These are phyloP conservation scores for Saccharomyces pastorianus DNA, from an alignment of 1,139 yeast species.

Conservation along the genomic window DNA sequence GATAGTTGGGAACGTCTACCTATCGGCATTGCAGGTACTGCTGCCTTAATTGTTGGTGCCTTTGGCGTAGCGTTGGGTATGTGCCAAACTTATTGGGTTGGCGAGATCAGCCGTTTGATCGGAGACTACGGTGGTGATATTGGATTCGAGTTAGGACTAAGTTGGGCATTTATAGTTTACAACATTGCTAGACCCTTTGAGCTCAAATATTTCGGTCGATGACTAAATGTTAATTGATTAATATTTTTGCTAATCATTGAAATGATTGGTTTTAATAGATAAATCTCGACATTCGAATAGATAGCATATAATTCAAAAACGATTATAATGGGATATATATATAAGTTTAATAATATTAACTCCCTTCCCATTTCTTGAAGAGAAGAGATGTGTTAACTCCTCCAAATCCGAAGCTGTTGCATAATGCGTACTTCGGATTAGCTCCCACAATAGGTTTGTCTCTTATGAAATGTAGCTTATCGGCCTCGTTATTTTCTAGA, in stretches of 20 bases:
- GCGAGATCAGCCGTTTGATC: conserved; percentile 54
- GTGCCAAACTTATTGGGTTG: conserved; percentile 76
- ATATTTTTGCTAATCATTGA: background rate
- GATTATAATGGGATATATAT: background rate
- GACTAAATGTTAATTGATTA: background rate
- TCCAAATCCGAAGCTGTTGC: conserved; percentile 95
- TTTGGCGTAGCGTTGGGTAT: conserved; percentile 83
- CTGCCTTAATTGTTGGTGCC: conserved; percentile 75
- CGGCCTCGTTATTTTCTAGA: conserved; percentile 31
- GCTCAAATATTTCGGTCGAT: conserved; percentile 50
- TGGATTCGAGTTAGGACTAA: conserved; percentile 73
- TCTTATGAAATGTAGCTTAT: conserved; percentile 56
- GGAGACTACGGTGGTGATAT: conserved; percentile 76
- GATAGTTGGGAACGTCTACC: conserved; percentile 53
- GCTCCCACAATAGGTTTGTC: conserved; percentile 33
- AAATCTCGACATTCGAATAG: background rate
- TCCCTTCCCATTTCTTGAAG: conserved; percentile 34
- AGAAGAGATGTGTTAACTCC: conserved; percentile 80
- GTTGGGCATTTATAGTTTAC: conserved; percentile 60
- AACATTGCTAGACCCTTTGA: conserved; percentile 61
- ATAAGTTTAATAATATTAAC: background rate
- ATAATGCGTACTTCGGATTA: conserved; percentile 51
- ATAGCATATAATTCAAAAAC: background rate
- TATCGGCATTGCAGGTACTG: conserved; percentile 64
- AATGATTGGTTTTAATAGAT: background rate